Conservation (phyloP, 768 basidiomycete species). For the Rubroboletus pulcherrimus region DNA sequence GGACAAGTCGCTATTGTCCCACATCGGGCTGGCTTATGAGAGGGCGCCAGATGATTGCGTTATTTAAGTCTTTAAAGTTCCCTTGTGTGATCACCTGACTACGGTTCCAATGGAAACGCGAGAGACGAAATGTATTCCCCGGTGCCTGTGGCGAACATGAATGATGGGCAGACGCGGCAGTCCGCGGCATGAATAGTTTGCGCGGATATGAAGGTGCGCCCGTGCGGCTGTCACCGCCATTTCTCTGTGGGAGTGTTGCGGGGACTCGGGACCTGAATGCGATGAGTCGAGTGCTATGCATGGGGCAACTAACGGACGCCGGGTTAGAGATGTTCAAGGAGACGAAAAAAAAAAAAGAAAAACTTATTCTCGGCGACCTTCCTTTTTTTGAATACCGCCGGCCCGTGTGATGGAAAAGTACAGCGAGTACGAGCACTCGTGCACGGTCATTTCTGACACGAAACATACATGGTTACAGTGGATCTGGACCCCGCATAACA, state of each 20-base stretch:
- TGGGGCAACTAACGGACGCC: background rate
- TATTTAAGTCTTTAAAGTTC: slow-evolving; percentile 2
- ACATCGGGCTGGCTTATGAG: background rate
- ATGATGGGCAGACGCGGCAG: slow-evolving; percentile 22
- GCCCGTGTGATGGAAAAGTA: background rate
- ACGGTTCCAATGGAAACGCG: slow-evolving; percentile 23
- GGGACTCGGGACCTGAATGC: slow-evolving; percentile 1
- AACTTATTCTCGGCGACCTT: background rate
- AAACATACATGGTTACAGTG: slow-evolving; percentile 2
- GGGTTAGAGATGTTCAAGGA: background rate
- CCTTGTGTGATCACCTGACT: slow-evolving; percentile 14
- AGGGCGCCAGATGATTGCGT: background rate
- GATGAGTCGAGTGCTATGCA: slow-evolving; percentile 8
- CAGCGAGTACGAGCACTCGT: background rate
- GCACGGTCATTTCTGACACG: background rate
- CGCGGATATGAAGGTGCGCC: slow-evolving; percentile 31
- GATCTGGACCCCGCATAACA: slow-evolving; percentile 4
- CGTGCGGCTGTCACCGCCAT: slow-evolving; percentile 12
- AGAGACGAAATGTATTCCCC: slow-evolving; percentile 19
- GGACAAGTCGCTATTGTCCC: background rate
- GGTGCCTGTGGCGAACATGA: slow-evolving; percentile 29
- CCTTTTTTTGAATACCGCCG: slow-evolving; percentile 3
- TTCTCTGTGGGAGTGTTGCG: slow-evolving; percentile 2
- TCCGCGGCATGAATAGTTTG: slow-evolving; percentile 25
- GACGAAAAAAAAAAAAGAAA: background rate